These are phyloP conservation scores for Chenopodium suecicum DNA, from an alignment of 148 eudicot species.

Conservation along the genomic window DNA sequence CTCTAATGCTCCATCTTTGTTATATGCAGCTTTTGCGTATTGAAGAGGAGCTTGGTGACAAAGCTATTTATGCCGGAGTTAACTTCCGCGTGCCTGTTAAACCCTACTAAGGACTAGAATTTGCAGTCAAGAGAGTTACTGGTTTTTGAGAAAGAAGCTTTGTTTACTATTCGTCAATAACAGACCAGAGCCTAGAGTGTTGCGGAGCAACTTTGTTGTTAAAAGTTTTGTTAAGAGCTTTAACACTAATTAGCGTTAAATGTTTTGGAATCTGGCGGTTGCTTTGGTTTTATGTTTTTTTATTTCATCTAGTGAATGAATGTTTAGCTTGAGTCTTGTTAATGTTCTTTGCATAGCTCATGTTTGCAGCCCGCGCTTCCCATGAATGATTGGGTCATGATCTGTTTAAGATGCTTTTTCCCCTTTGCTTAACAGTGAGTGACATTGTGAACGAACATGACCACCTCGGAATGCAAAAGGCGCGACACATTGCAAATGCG, in stretches of 20 bases:
- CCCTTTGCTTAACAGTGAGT: not conserved
- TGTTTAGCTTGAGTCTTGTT: not conserved
- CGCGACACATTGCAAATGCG: too few relatives aligned
- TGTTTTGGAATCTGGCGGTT: not conserved
- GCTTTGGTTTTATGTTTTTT: not conserved
- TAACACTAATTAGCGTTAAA: not conserved
- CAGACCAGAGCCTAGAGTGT: constrained; percentile 13
- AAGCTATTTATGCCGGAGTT: constrained; percentile 91
- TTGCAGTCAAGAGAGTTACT: not conserved
- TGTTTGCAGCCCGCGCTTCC: not conserved
- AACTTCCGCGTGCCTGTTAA: constrained; percentile 83
- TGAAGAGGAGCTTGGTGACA: constrained; percentile 95
- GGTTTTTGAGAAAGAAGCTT: not conserved
- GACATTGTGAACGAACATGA: too few relatives aligned
- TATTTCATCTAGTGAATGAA: not conserved
- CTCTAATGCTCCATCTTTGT: constrained; percentile 9
- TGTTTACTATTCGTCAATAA: not conserved
- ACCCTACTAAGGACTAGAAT: constrained; percentile 56
- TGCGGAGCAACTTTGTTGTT: not conserved
- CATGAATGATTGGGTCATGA: not conserved
- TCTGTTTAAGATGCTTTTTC: not conserved
- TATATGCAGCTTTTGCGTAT: constrained; percentile 65
- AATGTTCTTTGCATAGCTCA: not conserved
- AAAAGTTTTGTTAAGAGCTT: not conserved
- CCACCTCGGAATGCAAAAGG: too few relatives aligned